Base-by-base conservation (phyloP, 169 alveolate genomes). In the Plasmodium malariae region DNA sequence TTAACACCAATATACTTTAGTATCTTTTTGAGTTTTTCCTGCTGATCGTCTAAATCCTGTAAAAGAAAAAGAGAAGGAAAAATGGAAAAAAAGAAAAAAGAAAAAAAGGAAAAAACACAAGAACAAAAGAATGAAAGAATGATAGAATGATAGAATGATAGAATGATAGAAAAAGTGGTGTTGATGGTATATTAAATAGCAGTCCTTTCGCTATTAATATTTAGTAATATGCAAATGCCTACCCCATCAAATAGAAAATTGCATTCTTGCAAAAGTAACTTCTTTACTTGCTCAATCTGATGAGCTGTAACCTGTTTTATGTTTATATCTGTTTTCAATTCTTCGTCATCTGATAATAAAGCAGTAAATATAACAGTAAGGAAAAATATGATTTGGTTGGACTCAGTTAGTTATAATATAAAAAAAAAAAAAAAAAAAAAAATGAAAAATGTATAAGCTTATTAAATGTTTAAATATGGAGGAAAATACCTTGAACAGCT, bases 1-100 rank as follows among this genome's bases (percentile, higher is more conserved):
- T 76, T 74, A 1, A 76, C 74, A 21, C 88, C 88, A 3, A 76
- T 76, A 65, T 60, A 76, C 17, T 60, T 76, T 49, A 76, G 60
- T 37, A 76, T 40, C 60, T 43, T 76, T 60, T 62, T 54, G 48
- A 76, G 32, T 55, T 76, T 40, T 7, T 76, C 72, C 36, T 54
- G 55, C 37, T 76, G 60, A 12, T 43, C 76, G n/a, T 76, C 70
- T n/a, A 68, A 30, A 54, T 76, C 54, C 88, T 76, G 17, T 28
- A 54, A 49, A 49, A 30, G 17, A 24, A n/a, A n/a, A n/a, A n/a
- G n/a, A n/a, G n/a, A n/a, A n/a, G n/a, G n/a, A n/a, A n/a, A n/a
- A n/a, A n/a, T n/a, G n/a, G n/a, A n/a, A n/a, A n/a, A n/a, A n/a
- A n/a, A n/a, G n/a, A n/a, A n/a, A n/a, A n/a, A n/a, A n/a, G n/a